Evolutionary conservation across 2,329 filamentous ascomycete species (phyloP).

Genomic region (Diplodia corticola): DNA sequence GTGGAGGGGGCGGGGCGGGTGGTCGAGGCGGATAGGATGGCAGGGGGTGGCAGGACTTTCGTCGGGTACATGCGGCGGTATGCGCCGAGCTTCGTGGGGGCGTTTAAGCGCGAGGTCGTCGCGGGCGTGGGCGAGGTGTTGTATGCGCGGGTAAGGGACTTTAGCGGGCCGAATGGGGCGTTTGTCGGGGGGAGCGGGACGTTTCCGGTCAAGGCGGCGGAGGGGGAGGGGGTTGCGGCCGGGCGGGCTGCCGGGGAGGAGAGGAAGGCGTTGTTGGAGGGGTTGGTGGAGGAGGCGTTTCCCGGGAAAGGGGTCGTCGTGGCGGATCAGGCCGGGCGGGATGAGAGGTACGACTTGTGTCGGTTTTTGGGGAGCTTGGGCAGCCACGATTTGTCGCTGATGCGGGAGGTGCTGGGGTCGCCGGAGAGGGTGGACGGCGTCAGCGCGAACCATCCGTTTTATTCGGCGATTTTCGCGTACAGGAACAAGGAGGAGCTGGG

Average conservation of each 20-base stretch:
- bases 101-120: conserved; percentile 57
- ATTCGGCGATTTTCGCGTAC: conserved; percentile 16
- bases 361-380: conserved; percentile 52
- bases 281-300: conserved; percentile 38
- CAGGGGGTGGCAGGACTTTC: conserved; percentile 50
- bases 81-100: conserved; percentile 55
- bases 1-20: conserved; percentile 50
- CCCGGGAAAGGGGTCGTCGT: conserved; percentile 32
- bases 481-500: not conserved
- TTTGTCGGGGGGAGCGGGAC: conserved; percentile 54
- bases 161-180: conserved; percentile 56
- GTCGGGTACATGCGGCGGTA: conserved; percentile 65
- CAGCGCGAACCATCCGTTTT: conserved; percentile 16
- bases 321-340: too few species aligned
- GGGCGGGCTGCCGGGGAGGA: too few species aligned
- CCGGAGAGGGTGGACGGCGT: conserved; percentile 18
- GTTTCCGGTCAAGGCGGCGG: conserved; percentile 44
- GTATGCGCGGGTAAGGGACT: conserved; percentile 56
- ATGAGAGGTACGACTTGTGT: conserved; percentile 35
- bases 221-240: too few species aligned
- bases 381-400: conserved; percentile 41
- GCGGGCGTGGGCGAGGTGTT: conserved; percentile 52
- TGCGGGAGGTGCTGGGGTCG: conserved; percentile 20
- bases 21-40: conserved; percentile 50
- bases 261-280: conserved; percentile 30